These are phyloP conservation scores for Yarrowia sp. DNA, from an alignment of 805 yeast genomes.

Conservation along the genomic window DNA sequence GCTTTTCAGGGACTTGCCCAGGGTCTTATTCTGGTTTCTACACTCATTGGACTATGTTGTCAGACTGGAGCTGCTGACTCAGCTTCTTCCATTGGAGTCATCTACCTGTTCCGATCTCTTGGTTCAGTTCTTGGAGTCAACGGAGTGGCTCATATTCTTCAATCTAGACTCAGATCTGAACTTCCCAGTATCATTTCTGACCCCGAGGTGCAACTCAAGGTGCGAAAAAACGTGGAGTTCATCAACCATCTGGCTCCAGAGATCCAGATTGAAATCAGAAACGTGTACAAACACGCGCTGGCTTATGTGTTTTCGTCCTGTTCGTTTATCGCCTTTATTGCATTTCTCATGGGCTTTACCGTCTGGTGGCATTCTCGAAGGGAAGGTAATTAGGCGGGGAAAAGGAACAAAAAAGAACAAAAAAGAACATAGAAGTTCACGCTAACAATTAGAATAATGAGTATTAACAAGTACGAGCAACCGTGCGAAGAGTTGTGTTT, in stretches of 20 bases:
- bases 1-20: constrained; percentile 13
- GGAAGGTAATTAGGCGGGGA: not conserved
- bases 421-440: too few species aligned
- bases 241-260: constrained; percentile 13
- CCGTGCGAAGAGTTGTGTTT: too few species aligned
- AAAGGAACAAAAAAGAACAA: not conserved
- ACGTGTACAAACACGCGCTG: constrained; percentile 12
- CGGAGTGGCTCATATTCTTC: constrained; percentile 16
- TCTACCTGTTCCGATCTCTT: constrained; percentile 19
- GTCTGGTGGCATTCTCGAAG: not conserved
- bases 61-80: not conserved
- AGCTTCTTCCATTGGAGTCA: constrained; percentile 23
- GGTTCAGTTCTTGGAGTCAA: constrained; percentile 19
- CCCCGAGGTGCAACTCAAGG: constrained; percentile 15
- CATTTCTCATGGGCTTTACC: constrained; percentile 1
- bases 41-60: constrained; percentile 5
- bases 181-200: constrained; percentile 10
- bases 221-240: constrained; percentile 17
- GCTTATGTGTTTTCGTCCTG: not conserved
- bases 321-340: not conserved
- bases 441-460: too few species aligned
- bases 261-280: not conserved
- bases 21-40: constrained; percentile 7
- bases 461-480: too few species aligned
- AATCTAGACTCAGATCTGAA: not conserved